Evolutionary conservation across 2,329 filamentous ascomycete genomes (phyloP), one percentile per base, ranked within the genome.

Genomic region (Fusarium domesticum): DNA sequence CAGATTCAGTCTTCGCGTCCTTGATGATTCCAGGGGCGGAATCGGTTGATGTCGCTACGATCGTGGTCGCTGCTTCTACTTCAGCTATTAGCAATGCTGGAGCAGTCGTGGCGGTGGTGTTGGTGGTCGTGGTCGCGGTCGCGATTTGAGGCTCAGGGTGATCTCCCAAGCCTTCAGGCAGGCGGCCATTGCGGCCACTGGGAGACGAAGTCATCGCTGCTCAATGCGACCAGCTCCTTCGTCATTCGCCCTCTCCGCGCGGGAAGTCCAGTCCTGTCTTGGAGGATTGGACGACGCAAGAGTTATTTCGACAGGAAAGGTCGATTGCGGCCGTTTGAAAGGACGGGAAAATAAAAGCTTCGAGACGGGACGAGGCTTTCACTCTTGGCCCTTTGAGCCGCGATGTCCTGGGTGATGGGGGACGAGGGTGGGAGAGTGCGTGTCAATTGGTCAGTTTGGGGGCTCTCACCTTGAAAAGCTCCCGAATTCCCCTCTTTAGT

Each of bases 171-270:
- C 43, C 47, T 43, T 51, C 46, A 43, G 49, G 46, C 39, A 54
- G 48, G 20, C 20, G 20, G 58, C 58, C 59, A 53, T 59, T 54
- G 48, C 63, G 67, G 66, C 66, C 69, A 64, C 64, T 70, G 64
- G 70, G 70, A 62, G 76, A 77, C 77, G 76, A 80, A 78, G 74
- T 78, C 77, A 80, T 80, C 75, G 76, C 77, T 79, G 67, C 69
- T 73, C 65, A 23, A 23, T 61, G 51, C 57, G 65, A 75, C 48
- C 75, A 77, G 76, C 76, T 78, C 75, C 70, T 78, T 76, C 75
- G 75, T 72, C 76, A 66, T 57, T 57, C 53, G 46, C 55, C 58
- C 58, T 56, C 55, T 42, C 51, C 30, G 20, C 20, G 20, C 20
- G 20, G 20, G 20, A 10, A 23, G 20, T 23, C 39, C 20, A 23